A percentile compares a stretch with the other conserved stretches of the same genome.
phyloP scores from a whole-genome alignment of 805 yeast species.

The Lachancea kluyveri region DNA sequence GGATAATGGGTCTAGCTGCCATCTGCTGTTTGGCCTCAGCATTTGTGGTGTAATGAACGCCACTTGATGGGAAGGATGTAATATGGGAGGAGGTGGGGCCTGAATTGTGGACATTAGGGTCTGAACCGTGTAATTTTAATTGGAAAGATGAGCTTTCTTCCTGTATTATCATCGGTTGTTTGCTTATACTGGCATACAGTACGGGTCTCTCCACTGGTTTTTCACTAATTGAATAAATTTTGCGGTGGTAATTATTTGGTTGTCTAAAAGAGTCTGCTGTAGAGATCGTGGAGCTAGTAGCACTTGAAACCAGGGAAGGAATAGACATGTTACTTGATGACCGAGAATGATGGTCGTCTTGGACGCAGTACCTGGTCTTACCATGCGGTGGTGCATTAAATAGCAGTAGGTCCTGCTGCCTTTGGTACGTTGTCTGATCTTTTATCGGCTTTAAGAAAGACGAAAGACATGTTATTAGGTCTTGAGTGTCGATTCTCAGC shows the following conservation, averaged over 20 bases:
- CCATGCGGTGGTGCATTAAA: constrained; percentile 20
- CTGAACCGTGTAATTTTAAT: too few relatives aligned
- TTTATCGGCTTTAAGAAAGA: constrained; percentile 77
- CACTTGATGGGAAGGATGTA: too few relatives aligned
- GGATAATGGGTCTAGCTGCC: constrained; percentile 16
- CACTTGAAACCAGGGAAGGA: constrained; percentile 38
- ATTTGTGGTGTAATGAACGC: too few relatives aligned
- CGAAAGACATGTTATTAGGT: constrained; percentile 60
- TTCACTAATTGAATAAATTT: too few relatives aligned
- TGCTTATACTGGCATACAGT: too few relatives aligned
- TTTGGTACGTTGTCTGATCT: constrained; percentile 21
- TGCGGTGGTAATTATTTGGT: too few relatives aligned
- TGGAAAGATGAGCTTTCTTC: too few relatives aligned
- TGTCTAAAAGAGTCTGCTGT: constrained; percentile 18
- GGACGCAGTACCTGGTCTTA: constrained; percentile 12
- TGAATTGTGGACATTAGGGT: too few relatives aligned
- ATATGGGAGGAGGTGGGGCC: too few relatives aligned
- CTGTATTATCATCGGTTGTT: too few relatives aligned
- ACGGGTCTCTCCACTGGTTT: too few relatives aligned
- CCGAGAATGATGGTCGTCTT: constrained; percentile 22
- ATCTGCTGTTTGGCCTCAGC: constrained; percentile 3
- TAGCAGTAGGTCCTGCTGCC: constrained; percentile 22
- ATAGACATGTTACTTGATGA: constrained; percentile 31
- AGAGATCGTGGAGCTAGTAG: constrained; percentile 29
- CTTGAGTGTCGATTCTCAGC: constrained; percentile 61